A percentile compares a stretch with the other conserved stretches of the same genome.
phyloP scores from a whole-genome alignment of 1,139 yeast species.

The Tardiomyces depauwii region DNA sequence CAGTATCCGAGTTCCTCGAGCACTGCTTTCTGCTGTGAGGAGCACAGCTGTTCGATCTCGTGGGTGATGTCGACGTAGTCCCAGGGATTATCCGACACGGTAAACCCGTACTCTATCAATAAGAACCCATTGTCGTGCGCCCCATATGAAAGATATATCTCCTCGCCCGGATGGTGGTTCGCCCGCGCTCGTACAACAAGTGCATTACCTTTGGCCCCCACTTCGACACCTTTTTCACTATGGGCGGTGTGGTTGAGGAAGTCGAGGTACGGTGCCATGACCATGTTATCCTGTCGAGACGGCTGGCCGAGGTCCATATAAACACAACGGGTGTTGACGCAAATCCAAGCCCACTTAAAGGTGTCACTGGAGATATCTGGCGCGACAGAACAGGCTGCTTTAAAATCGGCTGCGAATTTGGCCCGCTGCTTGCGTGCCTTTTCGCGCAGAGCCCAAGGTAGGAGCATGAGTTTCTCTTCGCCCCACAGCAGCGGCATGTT shows the following conservation, averaged over 20 bases:
- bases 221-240: constrained; percentile 31
- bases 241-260: constrained; percentile 55
- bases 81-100: constrained; percentile 47
- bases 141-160: constrained; percentile 70
- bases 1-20: constrained; percentile 44
- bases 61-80: constrained; percentile 55
- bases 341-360: constrained; percentile 67
- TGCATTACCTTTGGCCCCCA: constrained; percentile 45
- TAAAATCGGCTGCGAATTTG: constrained; percentile 19
- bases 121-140: constrained; percentile 78
- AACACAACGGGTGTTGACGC: constrained; percentile 84
- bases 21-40: constrained; percentile 31
- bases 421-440: constrained; percentile 17
- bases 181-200: constrained; percentile 32
- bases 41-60: constrained; percentile 30
- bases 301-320: constrained; percentile 59
- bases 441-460: constrained; percentile 18
- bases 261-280: constrained; percentile 88
- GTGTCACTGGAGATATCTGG: constrained; percentile 8
- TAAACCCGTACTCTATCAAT: constrained; percentile 80
- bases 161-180: constrained; percentile 36
- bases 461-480: constrained; percentile 15
- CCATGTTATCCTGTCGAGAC: constrained; percentile 50
- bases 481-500: constrained; percentile 29
- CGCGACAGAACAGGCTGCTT: constrained; percentile 7